Evolutionary conservation across 208 protist genomes (phyloP).

Genomic region (Trypanosoma grayi): DNA sequence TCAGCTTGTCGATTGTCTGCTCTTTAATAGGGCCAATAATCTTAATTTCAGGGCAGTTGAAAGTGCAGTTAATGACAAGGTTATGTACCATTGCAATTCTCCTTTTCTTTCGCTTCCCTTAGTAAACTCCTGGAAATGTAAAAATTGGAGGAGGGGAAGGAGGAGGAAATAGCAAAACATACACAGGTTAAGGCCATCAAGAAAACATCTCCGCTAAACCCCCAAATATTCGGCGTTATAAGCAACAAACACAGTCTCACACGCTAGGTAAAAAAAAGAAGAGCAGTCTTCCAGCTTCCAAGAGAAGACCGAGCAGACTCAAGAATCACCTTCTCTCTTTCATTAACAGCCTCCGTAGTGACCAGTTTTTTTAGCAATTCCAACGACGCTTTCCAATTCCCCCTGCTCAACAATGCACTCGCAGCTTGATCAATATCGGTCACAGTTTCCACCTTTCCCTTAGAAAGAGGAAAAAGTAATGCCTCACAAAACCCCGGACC

Average conservation of each 20-base stretch:
- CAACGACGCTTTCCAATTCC: conserved; percentile 35
- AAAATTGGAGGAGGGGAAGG: no score
- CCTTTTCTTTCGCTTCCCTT: neutral
- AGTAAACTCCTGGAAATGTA: no score
- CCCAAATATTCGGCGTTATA: no score
- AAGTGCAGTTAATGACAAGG: conserved; percentile 77
- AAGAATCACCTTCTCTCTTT: conserved; percentile 29
- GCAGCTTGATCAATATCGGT: conserved; percentile 26
- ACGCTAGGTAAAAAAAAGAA: conserved; percentile 37
- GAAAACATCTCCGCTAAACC: no score
- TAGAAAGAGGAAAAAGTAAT: neutral
- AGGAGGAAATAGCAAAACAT: neutral
- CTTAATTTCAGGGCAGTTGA: conserved; percentile 82
- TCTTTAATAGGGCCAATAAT: conserved; percentile 86
- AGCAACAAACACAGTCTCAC: conserved; percentile 20
- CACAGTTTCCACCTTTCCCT: conserved; percentile 4
- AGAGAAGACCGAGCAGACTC: conserved; percentile 21
- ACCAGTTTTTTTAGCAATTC: conserved; percentile 24
- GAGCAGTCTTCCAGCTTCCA: conserved; percentile 30
- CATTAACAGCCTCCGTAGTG: conserved; percentile 13
- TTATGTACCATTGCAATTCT: conserved; percentile 72
- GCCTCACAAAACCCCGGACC: neutral
- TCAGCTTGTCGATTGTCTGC: conserved; percentile 82
- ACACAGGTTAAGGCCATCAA: neutral
- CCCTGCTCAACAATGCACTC: conserved; percentile 16